phyloP scores from a whole-genome alignment of 2,329 filamentous ascomycete genomes.

The Sporothrix phasma region DNA sequence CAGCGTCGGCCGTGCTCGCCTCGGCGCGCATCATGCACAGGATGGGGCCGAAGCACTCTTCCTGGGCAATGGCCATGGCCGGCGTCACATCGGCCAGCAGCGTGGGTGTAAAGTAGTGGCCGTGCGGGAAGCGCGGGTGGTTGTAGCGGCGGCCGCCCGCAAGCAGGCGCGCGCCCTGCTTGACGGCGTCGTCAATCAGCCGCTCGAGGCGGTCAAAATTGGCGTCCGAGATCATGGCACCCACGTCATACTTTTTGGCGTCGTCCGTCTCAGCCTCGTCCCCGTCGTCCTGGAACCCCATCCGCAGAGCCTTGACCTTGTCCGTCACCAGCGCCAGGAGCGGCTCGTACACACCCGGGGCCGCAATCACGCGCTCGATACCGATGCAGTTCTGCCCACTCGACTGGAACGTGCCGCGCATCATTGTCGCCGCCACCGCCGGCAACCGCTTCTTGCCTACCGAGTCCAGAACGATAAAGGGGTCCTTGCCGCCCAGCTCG shows the following conservation, averaged over 20 bases:
- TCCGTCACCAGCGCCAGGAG: slow-evolving; percentile 62
- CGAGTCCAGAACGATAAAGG: slow-evolving; percentile 80
- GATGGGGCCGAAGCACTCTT: slow-evolving; percentile 88
- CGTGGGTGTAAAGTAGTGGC: slow-evolving; percentile 89
- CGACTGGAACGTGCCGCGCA: slow-evolving; percentile 90
- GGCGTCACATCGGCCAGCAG: slow-evolving; percentile 82
- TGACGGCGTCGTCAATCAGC: slow-evolving; percentile 68
- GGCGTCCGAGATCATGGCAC: slow-evolving; percentile 75
- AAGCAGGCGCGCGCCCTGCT: slow-evolving; percentile 68
- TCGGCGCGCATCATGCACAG: slow-evolving; percentile 72
- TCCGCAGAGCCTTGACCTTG: slow-evolving; percentile 61
- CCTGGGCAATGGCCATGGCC: slow-evolving; percentile 75
- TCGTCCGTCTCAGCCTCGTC: background rate
- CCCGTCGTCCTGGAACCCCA: slow-evolving; percentile 46
- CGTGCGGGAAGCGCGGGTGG: slow-evolving; percentile 64
- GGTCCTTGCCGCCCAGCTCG: slow-evolving; percentile 92
- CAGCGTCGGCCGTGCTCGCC: slow-evolving; percentile 47
- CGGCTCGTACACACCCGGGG: slow-evolving; percentile 63
- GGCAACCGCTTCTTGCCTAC: slow-evolving; percentile 49
- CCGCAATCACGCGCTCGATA: slow-evolving; percentile 82
- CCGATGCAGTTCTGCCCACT: slow-evolving; percentile 97
- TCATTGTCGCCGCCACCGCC: slow-evolving; percentile 69
- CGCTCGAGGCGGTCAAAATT: slow-evolving; percentile 66
- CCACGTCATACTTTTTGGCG: slow-evolving; percentile 58
- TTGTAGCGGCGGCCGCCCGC: slow-evolving; percentile 62